Conservation (phyloP, 2,329 filamentous ascomycete species). For the Arthrobotrys megalospora region DNA sequence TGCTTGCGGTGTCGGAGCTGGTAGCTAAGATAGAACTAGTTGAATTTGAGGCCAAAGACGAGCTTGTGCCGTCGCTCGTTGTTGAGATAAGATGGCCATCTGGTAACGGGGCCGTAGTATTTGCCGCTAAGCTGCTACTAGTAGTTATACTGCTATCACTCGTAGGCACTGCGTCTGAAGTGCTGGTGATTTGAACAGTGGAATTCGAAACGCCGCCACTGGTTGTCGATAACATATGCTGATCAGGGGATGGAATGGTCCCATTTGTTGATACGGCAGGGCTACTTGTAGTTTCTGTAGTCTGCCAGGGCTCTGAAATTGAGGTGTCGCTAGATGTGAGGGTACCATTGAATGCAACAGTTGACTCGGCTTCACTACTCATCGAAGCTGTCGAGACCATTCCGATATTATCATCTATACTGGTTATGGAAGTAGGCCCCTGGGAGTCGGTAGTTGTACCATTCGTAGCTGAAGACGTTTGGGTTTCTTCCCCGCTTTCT, state of each 20-base stretch:
- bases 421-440: background rate
- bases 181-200: background rate
- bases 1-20: background rate
- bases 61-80: background rate
- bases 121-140: background rate
- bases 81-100: background rate
- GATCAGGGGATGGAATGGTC: slow-evolving; percentile 15
- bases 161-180: background rate
- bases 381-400: background rate
- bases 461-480: background rate
- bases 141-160: background rate
- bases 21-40: background rate
- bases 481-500: background rate
- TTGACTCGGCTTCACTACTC: background rate
- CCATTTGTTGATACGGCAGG: background rate
- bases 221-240: slow-evolving; percentile 29
- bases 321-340: background rate
- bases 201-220: background rate
- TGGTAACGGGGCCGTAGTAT: background rate
- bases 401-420: background rate
- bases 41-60: background rate
- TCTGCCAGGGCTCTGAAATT: background rate
- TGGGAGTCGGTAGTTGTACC: background rate
- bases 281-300: background rate
- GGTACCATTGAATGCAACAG: background rate